Evolutionary conservation across 805 yeast genomes (phyloP), one percentile per base, ranked within the genome.

Genomic region (Wickerhamomyces strasburgensis): DNA sequence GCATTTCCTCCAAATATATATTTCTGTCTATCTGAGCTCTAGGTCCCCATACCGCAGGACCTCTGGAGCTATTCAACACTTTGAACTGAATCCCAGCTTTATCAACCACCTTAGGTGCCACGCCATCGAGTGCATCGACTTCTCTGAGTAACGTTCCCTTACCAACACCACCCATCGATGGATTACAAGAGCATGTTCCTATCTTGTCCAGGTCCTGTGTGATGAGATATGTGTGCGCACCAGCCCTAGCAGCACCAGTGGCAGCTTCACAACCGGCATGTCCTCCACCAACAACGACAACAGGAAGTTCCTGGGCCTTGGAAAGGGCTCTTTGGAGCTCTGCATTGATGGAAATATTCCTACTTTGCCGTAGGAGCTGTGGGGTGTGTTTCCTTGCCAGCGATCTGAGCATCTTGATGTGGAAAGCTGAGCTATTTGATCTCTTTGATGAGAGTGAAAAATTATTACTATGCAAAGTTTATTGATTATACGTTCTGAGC

Each of bases 261-360:
- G 96, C 93, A 0, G 99, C 98, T 60, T 93, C 99, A 49, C 95
- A 81, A 10, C 99, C 99, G 25, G 98, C 98, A 65, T 93, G 99
- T 0, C 99, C 99, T 10, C 95, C 99, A 5, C 99, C 99, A 15
- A 93, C 77, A 5, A 93, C 90, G 2, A 90, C 72, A 0, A 88
- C 96, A 0, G 88, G 90, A 32, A 54, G 44, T 8, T 45, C 48
- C 24, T 42, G 33, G 1, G 57, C 44, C 3, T 34, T 23, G 6
- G 19, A 5, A 13, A 54, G 34, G 2, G 47, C 33, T 8, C 18
- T 26, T 15, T 34, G 33, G 2, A 54, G 50, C 15, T 54, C 58
- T 2, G 55, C 38, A 18, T 42, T 51, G 17, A 54, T 37, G 14
- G 55, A 31, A 15, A 52, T 49, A 11, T 27, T 32, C 21, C 45